Base-by-base conservation (phyloP, 164 flowering plant genomes). In the Annona cherimola region DNA sequence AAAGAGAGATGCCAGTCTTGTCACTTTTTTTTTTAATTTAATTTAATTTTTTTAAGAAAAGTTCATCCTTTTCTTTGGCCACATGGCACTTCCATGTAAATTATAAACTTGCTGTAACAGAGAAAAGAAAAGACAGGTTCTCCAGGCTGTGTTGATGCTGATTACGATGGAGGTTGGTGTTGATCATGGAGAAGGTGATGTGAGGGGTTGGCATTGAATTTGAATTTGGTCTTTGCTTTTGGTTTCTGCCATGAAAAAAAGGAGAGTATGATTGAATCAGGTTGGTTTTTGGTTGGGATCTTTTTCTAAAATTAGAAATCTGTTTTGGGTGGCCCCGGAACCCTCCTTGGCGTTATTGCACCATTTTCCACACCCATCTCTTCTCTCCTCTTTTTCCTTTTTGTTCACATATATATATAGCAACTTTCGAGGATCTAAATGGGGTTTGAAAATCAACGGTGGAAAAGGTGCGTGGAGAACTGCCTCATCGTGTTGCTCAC, bases 281-380 rank as follows among this genome's bases (percentile, higher is more conserved):
- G 57, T 55, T 46, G 71, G 45, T 42, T 68, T 63, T 45, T 61
- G 76, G 73, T 75, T 75, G 63, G 61, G 74, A 75, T 80, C 42
- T 54, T 45, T 77, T 69, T 43, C 75, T 75, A 70, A 70, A 75
- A 54, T 75, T 67, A 69, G 76, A 74, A 66, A 63, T 41, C 26
- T 41, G 57, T 50, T 50, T 11, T 50, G 57, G 57, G 57, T 6
- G 9, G 57, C 14, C 57, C 57, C 57, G 14, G 57, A 3, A 50
- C 14, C 57, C 14, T 8, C 14, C 57, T 50, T 50, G 57, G 57
- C 57, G 9, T 50, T 50, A 50, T 5, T 50, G 57, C 57, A 50
- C 9, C 57, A 50, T 26, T 16, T 50, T 11, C 55, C 55, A 46
- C 55, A 46, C 14, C 55, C 55, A 12, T 50, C 2, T 16, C 14